Evolutionary conservation across 176 grass and related monocot species (phyloP).

Genomic region (Ananas comosus): DNA sequence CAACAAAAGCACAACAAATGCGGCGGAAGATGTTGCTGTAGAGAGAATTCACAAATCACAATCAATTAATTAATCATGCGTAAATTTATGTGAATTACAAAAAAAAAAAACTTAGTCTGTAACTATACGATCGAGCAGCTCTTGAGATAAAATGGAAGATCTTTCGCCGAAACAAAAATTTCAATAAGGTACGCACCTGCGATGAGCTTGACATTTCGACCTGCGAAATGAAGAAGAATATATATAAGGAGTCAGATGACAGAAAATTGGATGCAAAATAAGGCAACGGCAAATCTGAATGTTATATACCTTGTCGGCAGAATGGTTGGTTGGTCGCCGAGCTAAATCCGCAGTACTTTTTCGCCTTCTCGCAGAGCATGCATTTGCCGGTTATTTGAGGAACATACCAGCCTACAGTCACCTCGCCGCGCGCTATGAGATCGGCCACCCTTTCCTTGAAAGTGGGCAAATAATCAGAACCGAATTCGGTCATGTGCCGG

Average conservation of each 20-base stretch:
- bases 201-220: too few species aligned
- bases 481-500: neutral
- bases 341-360: constrained; percentile 17
- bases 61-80: too few species aligned
- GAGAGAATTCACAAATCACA: neutral
- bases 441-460: too few species aligned
- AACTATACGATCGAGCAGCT: neutral
- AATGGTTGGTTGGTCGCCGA: constrained; percentile 23
- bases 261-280: neutral
- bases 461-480: neutral
- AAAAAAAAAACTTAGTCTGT: neutral
- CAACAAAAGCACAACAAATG: neutral
- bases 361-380: neutral
- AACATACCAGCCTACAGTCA: neutral
- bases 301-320: constrained; percentile 11
- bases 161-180: neutral
- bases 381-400: neutral
- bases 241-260: too few species aligned
- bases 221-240: too few species aligned
- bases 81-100: neutral
- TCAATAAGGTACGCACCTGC: too few species aligned
- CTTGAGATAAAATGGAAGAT: constrained; percentile 1
- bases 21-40: constrained; percentile 11
- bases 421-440: neutral
- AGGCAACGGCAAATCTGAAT: neutral